Evolutionary conservation across 495 filamentous ascomycete genomes (phyloP), one percentile per base, ranked within the genome.

Genomic region (Durotheca rogersii): DNA sequence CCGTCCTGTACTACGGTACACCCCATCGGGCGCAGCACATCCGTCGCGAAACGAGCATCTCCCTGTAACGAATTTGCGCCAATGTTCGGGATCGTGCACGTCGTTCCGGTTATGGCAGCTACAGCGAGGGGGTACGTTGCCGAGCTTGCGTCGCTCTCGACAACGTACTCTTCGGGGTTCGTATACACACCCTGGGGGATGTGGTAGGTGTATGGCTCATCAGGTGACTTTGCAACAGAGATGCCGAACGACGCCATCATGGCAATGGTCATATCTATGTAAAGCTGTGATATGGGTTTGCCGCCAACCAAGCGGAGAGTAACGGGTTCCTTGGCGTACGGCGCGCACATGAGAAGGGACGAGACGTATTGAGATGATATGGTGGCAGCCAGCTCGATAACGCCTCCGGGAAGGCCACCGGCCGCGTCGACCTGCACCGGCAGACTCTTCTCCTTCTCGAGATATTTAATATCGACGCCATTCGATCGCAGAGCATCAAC

Each of bases 211-310:
- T 96, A 83, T 40, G 86, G 81, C 54, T 95, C 87, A 34, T 72
- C 68, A 11, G 70, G 47, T 2, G 72, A 72, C 38, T 66, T 65
- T 43, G 80, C 70, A 25, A 96, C 92, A 25, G 85, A 66, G 41
- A 97, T 83, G 30, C 93, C 93, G 62, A 99, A 99, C 4, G 84
- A 80, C 23, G 84, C 79, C 93, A 99, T 99, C 91, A 99, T 97
- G 14, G 89, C 81, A 10, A 89, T 91, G 11, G 93, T 99, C 91
- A 99, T 96, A 59, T 97, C 90, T 64, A 97, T 97, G 62, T 99
- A 99, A 11, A 85, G 85, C 66, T 96, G 90, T 1, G 92, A 96
- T 52, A 97, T 96, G 2, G 92, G 91, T 71, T 94, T 95, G 43
- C 90, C 93, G 31, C 92, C 92, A 31, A 96, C 86, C 35, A 99